phyloP scores from a whole-genome alignment of 2,329 filamentous ascomycete genomes.

The Daldinia sp. region DNA sequence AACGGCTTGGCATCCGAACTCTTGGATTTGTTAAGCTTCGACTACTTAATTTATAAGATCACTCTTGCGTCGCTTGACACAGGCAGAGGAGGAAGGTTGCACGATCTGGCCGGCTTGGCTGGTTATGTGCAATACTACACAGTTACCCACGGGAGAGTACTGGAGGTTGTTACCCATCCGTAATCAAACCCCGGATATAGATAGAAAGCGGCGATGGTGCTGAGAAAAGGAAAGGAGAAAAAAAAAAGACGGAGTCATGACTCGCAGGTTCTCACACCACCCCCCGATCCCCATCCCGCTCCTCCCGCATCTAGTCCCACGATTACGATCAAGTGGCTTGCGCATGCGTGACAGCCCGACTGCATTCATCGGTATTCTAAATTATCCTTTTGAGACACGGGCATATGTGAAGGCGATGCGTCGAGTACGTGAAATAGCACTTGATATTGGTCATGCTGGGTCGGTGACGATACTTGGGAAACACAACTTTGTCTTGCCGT shows the following conservation, averaged over 20 bases:
- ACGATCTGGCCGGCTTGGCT: constrained; percentile 37
- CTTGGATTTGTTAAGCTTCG: constrained; percentile 38
- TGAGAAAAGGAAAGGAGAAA: constrained; percentile 23
- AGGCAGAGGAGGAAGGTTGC: constrained; percentile 31
- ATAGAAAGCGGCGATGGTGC: constrained; percentile 36
- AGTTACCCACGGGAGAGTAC: constrained; percentile 2
- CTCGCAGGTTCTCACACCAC: constrained; percentile 34
- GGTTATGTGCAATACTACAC: constrained; percentile 24
- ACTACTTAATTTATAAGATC: constrained; percentile 37
- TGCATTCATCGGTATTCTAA: constrained; percentile 39
- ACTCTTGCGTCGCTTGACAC: constrained; percentile 30
- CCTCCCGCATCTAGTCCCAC: constrained; percentile 42
- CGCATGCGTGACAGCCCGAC: constrained; percentile 38
- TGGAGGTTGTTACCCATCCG: constrained; percentile 19
- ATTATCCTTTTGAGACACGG: constrained; percentile 30
- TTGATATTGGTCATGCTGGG: constrained; percentile 20
- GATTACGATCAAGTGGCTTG: constrained; percentile 41
- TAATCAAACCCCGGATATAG: constrained; percentile 41
- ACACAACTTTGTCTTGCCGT: constrained; percentile 22
- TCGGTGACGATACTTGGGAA: constrained; percentile 9
- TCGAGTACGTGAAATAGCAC: constrained; percentile 18
- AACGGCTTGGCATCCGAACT: constrained; percentile 38
- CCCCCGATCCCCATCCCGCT: constrained; percentile 36
- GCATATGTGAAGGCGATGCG: constrained; percentile 26
- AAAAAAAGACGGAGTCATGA: constrained; percentile 23